Evolutionary conservation across 768 basidiomycete species (phyloP).

Genomic region (Phylloporus scabripes): DNA sequence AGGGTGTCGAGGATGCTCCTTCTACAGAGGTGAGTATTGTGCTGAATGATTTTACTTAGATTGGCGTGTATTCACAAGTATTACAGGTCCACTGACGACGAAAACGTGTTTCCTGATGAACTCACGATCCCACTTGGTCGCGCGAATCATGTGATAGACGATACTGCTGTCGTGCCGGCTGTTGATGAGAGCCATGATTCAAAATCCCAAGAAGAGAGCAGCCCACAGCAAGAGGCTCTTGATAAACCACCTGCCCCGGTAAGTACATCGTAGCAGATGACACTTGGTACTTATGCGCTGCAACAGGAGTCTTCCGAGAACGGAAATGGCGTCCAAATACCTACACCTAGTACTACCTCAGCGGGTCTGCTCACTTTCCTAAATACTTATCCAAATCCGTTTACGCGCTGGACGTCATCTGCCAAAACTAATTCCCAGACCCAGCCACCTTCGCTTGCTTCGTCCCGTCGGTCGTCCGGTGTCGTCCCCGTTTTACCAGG

Average conservation of each 20-base stretch:
- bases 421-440: conserved; percentile 20
- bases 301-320: conserved; percentile 26
- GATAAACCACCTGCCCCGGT: conserved; percentile 21
- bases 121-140: conserved; percentile 56
- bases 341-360: conserved; percentile 19
- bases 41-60: not conserved
- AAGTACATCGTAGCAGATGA: conserved; percentile 5
- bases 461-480: conserved; percentile 23
- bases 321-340: conserved; percentile 16
- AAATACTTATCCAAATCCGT: conserved; percentile 53
- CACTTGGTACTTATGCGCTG: not conserved
- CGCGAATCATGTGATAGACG: conserved; percentile 54
- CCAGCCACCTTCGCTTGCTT: conserved; percentile 17
- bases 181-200: conserved; percentile 12
- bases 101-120: conserved; percentile 54
- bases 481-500: conserved; percentile 33
- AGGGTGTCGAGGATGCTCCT: conserved; percentile 59
- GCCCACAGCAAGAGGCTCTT: conserved; percentile 14
- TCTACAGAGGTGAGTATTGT: conserved; percentile 51
- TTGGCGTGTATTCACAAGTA: not conserved
- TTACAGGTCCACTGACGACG: conserved; percentile 48
- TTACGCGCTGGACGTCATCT: conserved; percentile 45
- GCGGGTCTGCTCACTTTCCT: conserved; percentile 55
- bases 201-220: conserved; percentile 15
- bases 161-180: conserved; percentile 17